Evolutionary conservation across 1,284 basidiomycete species (phyloP).

Genomic region (Fistulinella cinereoalba): DNA sequence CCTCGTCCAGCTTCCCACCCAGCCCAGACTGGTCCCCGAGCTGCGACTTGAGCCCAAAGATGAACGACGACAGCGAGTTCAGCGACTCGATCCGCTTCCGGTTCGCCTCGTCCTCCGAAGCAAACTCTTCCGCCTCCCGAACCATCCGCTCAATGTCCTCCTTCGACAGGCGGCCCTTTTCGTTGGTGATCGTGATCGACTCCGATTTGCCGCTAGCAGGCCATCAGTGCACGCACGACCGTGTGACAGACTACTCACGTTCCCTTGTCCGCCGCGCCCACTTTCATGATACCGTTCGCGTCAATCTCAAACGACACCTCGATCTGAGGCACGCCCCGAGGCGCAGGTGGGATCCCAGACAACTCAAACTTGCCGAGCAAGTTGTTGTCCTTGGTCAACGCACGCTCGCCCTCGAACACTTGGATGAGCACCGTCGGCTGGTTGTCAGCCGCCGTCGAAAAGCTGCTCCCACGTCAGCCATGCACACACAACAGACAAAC

Average conservation of each 20-base stretch:
- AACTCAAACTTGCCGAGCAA: slow-evolving; percentile 99
- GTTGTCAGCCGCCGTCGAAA: slow-evolving; percentile 99
- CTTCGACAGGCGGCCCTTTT: slow-evolving; percentile 97
- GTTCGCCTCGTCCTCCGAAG: slow-evolving; percentile 18
- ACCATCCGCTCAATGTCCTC: slow-evolving; percentile 99
- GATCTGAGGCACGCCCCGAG: slow-evolving; percentile 97
- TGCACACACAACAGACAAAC: too few relatives aligned
- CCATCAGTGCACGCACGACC: too few relatives aligned
- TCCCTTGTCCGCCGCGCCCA: slow-evolving; percentile 95
- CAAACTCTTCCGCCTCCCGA: slow-evolving; percentile 81
- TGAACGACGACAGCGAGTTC: slow-evolving; percentile 81
- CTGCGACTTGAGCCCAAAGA: slow-evolving; percentile 85
- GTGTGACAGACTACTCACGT: too few relatives aligned
- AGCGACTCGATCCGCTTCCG: slow-evolving; percentile 41
- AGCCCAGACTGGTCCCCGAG: slow-evolving; percentile 85
- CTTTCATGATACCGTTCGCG: slow-evolving; percentile 97
- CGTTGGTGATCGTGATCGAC: slow-evolving; percentile 97
- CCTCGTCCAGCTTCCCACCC: slow-evolving; percentile 88
- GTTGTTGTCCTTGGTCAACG: slow-evolving; percentile 99
- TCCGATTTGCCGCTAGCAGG: slow-evolving; percentile 95
- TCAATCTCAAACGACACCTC: slow-evolving; percentile 99
- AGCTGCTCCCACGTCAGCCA: too few relatives aligned
- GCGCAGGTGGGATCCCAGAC: slow-evolving; percentile 95
- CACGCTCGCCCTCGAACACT: slow-evolving; percentile 99
- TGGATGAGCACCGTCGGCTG: slow-evolving; percentile 99